A percentile compares a stretch with the other conserved stretches of the same genome.
Conservation (phyloP, 2,329 filamentous ascomycete species). For the Alternaria infectoria region DNA sequence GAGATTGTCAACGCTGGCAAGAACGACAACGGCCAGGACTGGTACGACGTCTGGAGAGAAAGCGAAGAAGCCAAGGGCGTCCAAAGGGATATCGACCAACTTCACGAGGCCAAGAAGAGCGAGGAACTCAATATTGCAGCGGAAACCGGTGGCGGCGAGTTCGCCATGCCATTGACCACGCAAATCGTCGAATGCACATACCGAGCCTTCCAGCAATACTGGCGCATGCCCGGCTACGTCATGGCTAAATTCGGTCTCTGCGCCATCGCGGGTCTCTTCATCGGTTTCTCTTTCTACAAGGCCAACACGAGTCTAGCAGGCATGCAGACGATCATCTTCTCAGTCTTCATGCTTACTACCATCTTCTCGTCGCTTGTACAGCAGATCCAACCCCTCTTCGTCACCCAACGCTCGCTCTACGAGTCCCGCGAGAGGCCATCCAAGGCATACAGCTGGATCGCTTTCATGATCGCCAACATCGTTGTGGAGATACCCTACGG, state of each 20-base stretch:
- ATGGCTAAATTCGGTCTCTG: conserved; percentile 40
- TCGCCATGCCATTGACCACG: conserved; percentile 50
- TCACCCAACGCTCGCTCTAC: conserved; percentile 64
- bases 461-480: conserved; percentile 74
- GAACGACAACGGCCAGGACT: conserved; percentile 43
- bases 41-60: conserved; percentile 50
- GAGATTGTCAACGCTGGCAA: conserved; percentile 50
- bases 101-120: conserved; percentile 46
- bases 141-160: conserved; percentile 49
- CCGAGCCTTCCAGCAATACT: conserved; percentile 56
- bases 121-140: conserved; percentile 35
- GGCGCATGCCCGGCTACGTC: conserved; percentile 54
- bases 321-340: conserved; percentile 56
- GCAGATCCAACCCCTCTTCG: conserved; percentile 66
- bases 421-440: conserved; percentile 67
- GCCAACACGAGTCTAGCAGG: conserved; percentile 47
- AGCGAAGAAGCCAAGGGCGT: conserved; percentile 32
- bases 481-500: conserved; percentile 74
- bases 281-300: conserved; percentile 53
- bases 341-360: conserved; percentile 58
- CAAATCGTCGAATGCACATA: conserved; percentile 47
- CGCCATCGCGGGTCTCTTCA: conserved; percentile 37
- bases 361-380: conserved; percentile 58
- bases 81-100: conserved; percentile 48
- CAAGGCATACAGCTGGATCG: conserved; percentile 77